Percentiles rank a stretch among this genome's conserved stretches.
These are phyloP conservation scores for Coniochaeta sp. DNA, from an alignment of 2,329 filamentous ascomycete species.

Conservation along the genomic window DNA sequence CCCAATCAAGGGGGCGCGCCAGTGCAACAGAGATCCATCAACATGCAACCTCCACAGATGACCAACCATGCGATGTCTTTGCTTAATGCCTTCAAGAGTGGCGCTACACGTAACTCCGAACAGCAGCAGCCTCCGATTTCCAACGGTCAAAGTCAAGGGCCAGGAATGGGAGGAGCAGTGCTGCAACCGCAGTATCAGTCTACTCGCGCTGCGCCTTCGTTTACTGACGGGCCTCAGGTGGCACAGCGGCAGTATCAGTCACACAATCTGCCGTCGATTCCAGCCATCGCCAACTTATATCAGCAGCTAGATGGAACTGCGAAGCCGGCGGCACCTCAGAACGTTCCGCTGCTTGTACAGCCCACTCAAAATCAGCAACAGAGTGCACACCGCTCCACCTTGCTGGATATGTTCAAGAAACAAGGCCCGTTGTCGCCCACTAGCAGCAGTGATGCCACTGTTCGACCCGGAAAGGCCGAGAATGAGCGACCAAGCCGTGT, in stretches of 20 bases:
- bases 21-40: slow-evolving; percentile 13
- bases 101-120: slow-evolving; percentile 7
- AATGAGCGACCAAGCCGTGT: slow-evolving; percentile 8
- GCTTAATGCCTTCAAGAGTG: slow-evolving; percentile 31
- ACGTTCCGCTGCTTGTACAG: slow-evolving; percentile 3
- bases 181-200: not conserved
- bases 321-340: slow-evolving; percentile 5
- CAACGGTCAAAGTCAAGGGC: not conserved
- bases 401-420: slow-evolving; percentile 49
- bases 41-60: slow-evolving; percentile 16
- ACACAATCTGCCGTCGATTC: not conserved
- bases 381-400: slow-evolving; percentile 36
- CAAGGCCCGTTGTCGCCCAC: slow-evolving; percentile 17
- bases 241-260: not conserved
- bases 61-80: slow-evolving; percentile 27
- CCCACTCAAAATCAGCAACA: slow-evolving; percentile 11
- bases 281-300: not conserved
- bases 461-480: slow-evolving; percentile 7
- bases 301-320: not conserved
- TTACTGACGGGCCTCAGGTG: not conserved
- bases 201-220: not conserved
- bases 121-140: slow-evolving; percentile 7
- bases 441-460: slow-evolving; percentile 14
- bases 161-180: not conserved
- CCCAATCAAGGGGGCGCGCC: slow-evolving; percentile 8